phyloP scores from a whole-genome alignment of 192 early-diverging fungal genomes.

The Rhizophagus sp. region DNA sequence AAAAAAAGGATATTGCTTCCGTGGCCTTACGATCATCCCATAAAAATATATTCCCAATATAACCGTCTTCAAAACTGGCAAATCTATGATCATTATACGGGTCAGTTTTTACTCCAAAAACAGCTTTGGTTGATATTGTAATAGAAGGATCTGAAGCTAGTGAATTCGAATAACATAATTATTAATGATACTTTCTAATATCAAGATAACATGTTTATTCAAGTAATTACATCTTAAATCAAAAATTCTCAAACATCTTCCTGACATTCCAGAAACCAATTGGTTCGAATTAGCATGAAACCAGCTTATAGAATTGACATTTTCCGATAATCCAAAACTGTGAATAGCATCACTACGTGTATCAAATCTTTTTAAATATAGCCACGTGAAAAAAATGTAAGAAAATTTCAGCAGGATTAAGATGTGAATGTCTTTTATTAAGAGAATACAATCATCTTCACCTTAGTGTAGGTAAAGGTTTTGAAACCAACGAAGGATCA shows the following conservation, averaged over 20 bases:
- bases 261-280: conserved; percentile 72
- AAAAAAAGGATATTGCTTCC: conserved; percentile 59
- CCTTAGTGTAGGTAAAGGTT: background rate
- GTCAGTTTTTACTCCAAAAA: conserved; percentile 66
- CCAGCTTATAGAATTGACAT: conserved; percentile 70
- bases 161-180: background rate
- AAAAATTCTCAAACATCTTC: conserved; percentile 68
- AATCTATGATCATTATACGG: conserved; percentile 68
- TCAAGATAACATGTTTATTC: background rate
- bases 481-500: conserved; percentile 1
- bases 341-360: conserved; percentile 42
- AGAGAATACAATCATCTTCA: background rate
- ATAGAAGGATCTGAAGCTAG: conserved; percentile 40
- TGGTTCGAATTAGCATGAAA: conserved; percentile 50
- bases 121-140: conserved; percentile 65
- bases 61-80: conserved; percentile 69
- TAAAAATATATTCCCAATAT: conserved; percentile 56
- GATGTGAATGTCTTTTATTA: background rate
- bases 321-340: conserved; percentile 67
- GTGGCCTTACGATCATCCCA: conserved; percentile 74
- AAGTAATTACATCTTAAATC: conserved; percentile 59
- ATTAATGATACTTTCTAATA: background rate
- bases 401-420: background rate
- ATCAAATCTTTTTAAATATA: conserved; percentile 7
- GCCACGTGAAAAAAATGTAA: background rate